These are phyloP conservation scores for Tephrocybe rancida DNA, from an alignment of 768 basidiomycete species.

Conservation along the genomic window DNA sequence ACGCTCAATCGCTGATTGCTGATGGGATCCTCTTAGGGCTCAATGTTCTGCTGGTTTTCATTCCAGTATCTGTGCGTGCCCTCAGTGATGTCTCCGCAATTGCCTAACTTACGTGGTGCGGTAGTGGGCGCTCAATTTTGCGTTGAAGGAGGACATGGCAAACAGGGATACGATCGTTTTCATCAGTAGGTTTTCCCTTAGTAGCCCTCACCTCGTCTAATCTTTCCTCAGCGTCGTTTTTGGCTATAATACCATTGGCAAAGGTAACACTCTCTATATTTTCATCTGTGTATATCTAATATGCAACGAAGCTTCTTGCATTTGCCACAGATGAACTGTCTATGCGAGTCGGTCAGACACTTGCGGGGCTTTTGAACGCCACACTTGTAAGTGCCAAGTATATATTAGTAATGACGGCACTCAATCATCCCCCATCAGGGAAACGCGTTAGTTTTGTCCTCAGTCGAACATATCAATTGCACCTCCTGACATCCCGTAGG, in stretches of 20 bases:
- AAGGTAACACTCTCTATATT: constrained; percentile 45
- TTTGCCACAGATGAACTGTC: constrained; percentile 89
- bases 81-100: neutral
- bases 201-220: neutral
- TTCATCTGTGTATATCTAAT: neutral
- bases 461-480: neutral
- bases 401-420: constrained; percentile 3
- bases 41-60: constrained; percentile 71
- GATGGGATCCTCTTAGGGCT: constrained; percentile 45
- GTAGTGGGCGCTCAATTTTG: constrained; percentile 77
- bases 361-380: constrained; percentile 85
- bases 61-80: constrained; percentile 65
- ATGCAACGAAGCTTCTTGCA: constrained; percentile 56
- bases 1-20: neutral
- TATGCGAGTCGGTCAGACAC: constrained; percentile 77
- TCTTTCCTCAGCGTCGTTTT: constrained; percentile 59
- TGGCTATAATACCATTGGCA: constrained; percentile 84
- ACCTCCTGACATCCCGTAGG: constrained; percentile 27
- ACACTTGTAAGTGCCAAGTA: constrained; percentile 57
- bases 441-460: constrained; percentile 43
- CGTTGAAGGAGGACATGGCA: constrained; percentile 34
- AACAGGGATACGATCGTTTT: constrained; percentile 66
- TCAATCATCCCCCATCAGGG: constrained; percentile 32
- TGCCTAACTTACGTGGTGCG: constrained; percentile 3
- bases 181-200: constrained; percentile 53